Percentiles rank a stretch among this genome's conserved stretches.
phyloP scores from a whole-genome alignment of 805 yeast species.

The Schwanniomyces pseudopolymorphus region DNA sequence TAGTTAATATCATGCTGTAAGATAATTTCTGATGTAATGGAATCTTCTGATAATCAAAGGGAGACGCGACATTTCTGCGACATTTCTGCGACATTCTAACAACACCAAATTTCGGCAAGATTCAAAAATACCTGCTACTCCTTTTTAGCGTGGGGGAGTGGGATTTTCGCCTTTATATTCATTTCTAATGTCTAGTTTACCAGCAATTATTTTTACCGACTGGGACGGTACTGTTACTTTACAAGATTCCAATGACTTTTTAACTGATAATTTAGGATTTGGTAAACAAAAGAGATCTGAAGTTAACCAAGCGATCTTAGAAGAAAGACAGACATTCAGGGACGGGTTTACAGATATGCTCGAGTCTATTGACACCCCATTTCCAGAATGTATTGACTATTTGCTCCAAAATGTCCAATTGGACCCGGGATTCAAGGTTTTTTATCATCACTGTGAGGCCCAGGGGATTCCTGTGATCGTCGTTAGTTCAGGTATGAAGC shows the following conservation, averaged over 20 bases:
- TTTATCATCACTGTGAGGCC: conserved; percentile 74
- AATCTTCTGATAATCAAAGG: too few relatives aligned
- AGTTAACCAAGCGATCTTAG: conserved; percentile 70
- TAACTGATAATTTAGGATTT: conserved; percentile 87
- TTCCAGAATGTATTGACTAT: conserved; percentile 75
- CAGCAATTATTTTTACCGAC: conserved; percentile 90
- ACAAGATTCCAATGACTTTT: conserved; percentile 90
- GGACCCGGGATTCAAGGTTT: conserved; percentile 87
- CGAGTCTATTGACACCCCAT: conserved; percentile 71
- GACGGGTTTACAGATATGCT: conserved; percentile 86
- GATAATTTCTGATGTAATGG: too few relatives aligned
- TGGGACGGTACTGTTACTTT: conserved; percentile 98
- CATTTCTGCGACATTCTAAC: too few relatives aligned
- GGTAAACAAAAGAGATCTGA: conserved; percentile 67
- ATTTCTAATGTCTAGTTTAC: conserved; percentile 14
- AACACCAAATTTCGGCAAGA: too few relatives aligned
- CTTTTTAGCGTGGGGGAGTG: too few relatives aligned
- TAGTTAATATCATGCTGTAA: not conserved
- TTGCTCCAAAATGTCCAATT: conserved; percentile 65
- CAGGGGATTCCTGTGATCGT: conserved; percentile 80
- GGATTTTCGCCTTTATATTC: not conserved
- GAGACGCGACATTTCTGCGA: too few relatives aligned
- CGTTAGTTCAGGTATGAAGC: conserved; percentile 92
- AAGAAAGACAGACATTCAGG: conserved; percentile 67
- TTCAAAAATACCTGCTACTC: too few relatives aligned